Base-by-base conservation (phyloP, 2,329 filamentous ascomycete species). In the Cercospora beticola region DNA sequence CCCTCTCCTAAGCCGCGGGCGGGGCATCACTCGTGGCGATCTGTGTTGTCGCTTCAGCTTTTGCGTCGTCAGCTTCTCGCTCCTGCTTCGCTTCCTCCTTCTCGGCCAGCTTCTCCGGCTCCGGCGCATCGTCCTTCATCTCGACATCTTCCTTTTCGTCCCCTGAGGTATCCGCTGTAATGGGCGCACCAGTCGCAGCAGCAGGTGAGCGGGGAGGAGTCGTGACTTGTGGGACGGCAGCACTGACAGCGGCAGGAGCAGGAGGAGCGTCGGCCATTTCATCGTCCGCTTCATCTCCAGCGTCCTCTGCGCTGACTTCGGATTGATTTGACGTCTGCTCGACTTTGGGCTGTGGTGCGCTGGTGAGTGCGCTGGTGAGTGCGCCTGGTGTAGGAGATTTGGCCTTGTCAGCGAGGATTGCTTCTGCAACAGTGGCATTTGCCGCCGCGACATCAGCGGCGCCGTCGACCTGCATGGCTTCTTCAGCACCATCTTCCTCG, bases 271-370 rank as follows among this genome's bases (percentile, higher is more conserved):
- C 74, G 31, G 74, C 70, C 73, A 75, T 74, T 16, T 74, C 72
- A 9, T 78, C 79, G 6, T 80, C 79, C 4, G 75, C 81, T 5
- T 82, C 76, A 43, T 85, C 70, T 64, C 85, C 54, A 18, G 57
- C 70, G 5, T 70, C 72, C 6, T 66, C 70, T 10, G 70, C 68
- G 14, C 68, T 70, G 2, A 67, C 69, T 52, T 74, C 69, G 30
- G 69, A 68, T 28, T 65, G 66, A 64, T 71, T 70, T 28, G 70
- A 69, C 4, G 63, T 64, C 23, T 66, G 18, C n/a, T 69, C 68
- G 23, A 62, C 16, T 52, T 68, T 70, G n/a, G 69, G 7, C 49
- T 54, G 49, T 57, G 54, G 62, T 16, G 62, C 62, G 12, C 40
- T 36, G 63, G 63, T 23, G 30, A 64, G 62, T 16, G 62, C 62